Evolutionary conservation across 495 filamentous ascomycete genomes (phyloP).

Genomic region (Friedmanniomyces simplex): DNA sequence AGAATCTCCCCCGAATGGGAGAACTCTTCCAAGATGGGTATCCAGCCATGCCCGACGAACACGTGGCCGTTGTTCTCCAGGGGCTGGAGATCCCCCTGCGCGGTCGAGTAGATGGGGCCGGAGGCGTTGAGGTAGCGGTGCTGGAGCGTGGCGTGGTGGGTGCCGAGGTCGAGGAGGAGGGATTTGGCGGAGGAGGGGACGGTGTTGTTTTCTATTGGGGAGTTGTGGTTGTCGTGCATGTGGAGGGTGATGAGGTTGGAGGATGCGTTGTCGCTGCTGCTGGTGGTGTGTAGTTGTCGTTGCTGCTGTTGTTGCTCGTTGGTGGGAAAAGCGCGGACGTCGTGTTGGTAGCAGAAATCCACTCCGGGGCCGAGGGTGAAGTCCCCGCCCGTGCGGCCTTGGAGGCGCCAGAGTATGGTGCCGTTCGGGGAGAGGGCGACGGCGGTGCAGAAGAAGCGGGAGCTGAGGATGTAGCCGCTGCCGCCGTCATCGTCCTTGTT

Average conservation of each 20-base stretch:
- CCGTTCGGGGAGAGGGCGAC: background rate
- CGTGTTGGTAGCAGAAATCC: constrained; percentile 23
- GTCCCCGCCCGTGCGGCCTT: constrained; percentile 4
- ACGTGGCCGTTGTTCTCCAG: constrained; percentile 23
- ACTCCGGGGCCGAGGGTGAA: constrained; percentile 9
- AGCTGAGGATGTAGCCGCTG: constrained; percentile 10
- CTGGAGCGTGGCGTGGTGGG: constrained; percentile 5
- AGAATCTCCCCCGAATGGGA: constrained; percentile 16
- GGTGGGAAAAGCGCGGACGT: constrained; percentile 9
- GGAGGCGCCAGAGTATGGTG: background rate
- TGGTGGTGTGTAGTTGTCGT: too few relatives aligned
- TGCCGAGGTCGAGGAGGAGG: constrained; percentile 8
- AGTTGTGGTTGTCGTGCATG: constrained; percentile 17
- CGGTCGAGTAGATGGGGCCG: constrained; percentile 12
- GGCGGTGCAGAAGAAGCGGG: constrained; percentile 9
- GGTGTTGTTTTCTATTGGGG: constrained; percentile 12
- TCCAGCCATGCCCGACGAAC: constrained; percentile 21
- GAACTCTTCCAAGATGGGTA: constrained; percentile 21
- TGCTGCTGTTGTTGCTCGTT: too few relatives aligned
- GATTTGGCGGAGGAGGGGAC: constrained; percentile 8
- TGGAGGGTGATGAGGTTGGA: constrained; percentile 6
- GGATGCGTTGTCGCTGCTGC: too few relatives aligned
- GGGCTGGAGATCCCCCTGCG: constrained; percentile 23
- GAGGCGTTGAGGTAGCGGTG: constrained; percentile 10
- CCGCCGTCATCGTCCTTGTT: too few relatives aligned